These are phyloP conservation scores for Phytophthora pisi DNA, from an alignment of 352 stramenopile genomes.

Conservation along the genomic window DNA sequence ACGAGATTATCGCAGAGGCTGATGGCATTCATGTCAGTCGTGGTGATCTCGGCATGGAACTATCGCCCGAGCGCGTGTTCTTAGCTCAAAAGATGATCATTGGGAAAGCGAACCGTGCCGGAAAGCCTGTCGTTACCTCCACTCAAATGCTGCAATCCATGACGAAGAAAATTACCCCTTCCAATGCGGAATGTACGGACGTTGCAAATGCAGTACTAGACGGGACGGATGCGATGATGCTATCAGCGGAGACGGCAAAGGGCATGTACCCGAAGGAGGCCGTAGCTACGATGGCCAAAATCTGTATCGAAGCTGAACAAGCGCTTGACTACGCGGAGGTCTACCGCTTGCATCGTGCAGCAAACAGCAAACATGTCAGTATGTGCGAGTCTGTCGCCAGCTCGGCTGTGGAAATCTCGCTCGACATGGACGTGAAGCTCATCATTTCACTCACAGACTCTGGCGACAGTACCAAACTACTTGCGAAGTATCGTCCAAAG, in stretches of 20 bases:
- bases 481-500: constrained; percentile 96
- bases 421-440: constrained; percentile 95
- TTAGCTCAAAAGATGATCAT: constrained; percentile 99
- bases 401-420: constrained; percentile 97
- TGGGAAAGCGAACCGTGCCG: constrained; percentile 94
- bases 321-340: constrained; percentile 77
- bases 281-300: constrained; percentile 95
- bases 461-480: constrained; percentile 92
- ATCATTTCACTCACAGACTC: constrained; percentile 98
- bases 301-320: constrained; percentile 92
- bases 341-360: constrained; percentile 57
- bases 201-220: constrained; percentile 99
- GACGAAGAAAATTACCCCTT: constrained; percentile 97
- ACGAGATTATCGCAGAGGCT: constrained; percentile 97
- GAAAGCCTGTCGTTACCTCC: constrained; percentile 98
- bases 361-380: constrained; percentile 58
- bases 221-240: constrained; percentile 99
- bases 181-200: constrained; percentile 99
- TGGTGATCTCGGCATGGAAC: constrained; percentile 99
- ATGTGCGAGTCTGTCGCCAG: constrained; percentile 95
- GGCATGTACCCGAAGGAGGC: constrained; percentile 96
- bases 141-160: constrained; percentile 99
- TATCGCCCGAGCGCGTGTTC: constrained; percentile 98
- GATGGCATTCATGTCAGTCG: constrained; percentile 99
- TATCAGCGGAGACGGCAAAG: constrained; percentile 99